phyloP scores from a whole-genome alignment of 2,329 filamentous ascomycete genomes.

The Pseudopyrenochaeta lycopersici region DNA sequence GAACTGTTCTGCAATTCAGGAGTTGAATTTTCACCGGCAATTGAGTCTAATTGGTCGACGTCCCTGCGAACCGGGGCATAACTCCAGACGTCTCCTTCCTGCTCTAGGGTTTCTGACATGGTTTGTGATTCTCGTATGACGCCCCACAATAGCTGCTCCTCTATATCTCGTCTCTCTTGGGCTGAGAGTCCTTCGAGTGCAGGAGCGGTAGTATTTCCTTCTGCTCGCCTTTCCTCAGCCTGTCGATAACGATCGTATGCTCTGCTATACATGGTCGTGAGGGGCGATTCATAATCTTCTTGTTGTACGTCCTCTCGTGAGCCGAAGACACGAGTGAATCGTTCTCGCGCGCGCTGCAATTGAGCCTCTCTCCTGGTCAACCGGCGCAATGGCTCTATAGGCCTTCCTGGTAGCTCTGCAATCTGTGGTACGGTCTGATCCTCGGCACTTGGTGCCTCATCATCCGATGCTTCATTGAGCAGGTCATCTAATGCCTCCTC shows the following conservation, averaged over 20 bases:
- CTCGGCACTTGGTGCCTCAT: slow-evolving; percentile 13
- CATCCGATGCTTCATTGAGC: slow-evolving; percentile 36
- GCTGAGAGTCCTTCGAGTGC: slow-evolving; percentile 28
- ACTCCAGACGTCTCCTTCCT: slow-evolving; percentile 31
- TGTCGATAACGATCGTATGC: slow-evolving; percentile 55
- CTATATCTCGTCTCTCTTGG: slow-evolving; percentile 39
- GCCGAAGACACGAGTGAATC: slow-evolving; percentile 53
- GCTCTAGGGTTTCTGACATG: slow-evolving; percentile 16
- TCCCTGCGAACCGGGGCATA: slow-evolving; percentile 6
- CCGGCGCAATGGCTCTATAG: slow-evolving; percentile 15
- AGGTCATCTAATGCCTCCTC: slow-evolving; percentile 48
- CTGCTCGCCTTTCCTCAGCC: slow-evolving; percentile 48
- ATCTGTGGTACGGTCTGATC: slow-evolving; percentile 2
- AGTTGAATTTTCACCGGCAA: too few species aligned
- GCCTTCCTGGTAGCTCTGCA: slow-evolving; percentile 8
- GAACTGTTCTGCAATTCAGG: too few species aligned
- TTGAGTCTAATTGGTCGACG: neutral
- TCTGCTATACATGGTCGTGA: slow-evolving; percentile 57
- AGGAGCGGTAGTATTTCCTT: slow-evolving; percentile 29
- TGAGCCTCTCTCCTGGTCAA: slow-evolving; percentile 25
- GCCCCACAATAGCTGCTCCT: slow-evolving; percentile 45
- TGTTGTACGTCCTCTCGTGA: slow-evolving; percentile 57
- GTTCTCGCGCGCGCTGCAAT: slow-evolving; percentile 36
- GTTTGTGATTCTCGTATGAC: slow-evolving; percentile 39
- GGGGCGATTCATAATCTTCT: slow-evolving; percentile 59